Base-by-base conservation (phyloP, 495 filamentous ascomycete species). In the Aspergillus indologenus region DNA sequence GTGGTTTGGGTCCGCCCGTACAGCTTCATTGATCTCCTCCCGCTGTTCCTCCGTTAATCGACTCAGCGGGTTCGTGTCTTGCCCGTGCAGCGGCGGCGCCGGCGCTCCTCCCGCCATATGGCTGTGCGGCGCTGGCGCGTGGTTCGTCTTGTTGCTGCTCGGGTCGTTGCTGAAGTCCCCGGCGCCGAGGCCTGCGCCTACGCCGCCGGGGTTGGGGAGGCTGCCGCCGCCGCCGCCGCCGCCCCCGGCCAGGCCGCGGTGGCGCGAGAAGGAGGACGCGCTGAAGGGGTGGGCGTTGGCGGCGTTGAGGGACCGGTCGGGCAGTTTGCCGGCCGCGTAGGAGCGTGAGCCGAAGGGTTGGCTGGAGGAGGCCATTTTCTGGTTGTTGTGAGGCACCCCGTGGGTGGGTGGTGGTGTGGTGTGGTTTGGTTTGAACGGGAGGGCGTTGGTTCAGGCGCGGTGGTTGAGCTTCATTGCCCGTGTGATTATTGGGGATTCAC, bases 11-110 rank as follows among this genome's bases (percentile, higher is more conserved):
- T n/a, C n/a, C n/a, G n/a, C n/a, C n/a, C 85, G 64, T 82, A 93
- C 90, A 57, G 91, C 92, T 79, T 96, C 90, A 61, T 86, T 89
- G 54, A 96, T 90, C 67, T 96, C 91, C 65, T 94, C 90, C 53
- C 86, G 79, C 67, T 96, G 91, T 75, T 95, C 91, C 68, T 96
- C 91, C 21, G 83, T 90, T 65, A 94, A 75, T 60, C 77, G 71
- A 49, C 65, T 75, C 57, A 83, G 57, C 40, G 79, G 78, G 57
- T 80, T 82, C 45, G 75, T 59, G 31, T 2, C 15, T 22, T 54
- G 52, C 15, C 34, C 8, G 52, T 54, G 52, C 1, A 24, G 7
- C 15, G 52, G 34, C 1, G 52, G 52, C 22, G 52, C 11, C 11
- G 68, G 2, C 66, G 67, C 54, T 79, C 73, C 42, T 68, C 70